phyloP scores from a whole-genome alignment of 2,329 filamentous ascomycete species.

The Diaporthe sp. region DNA sequence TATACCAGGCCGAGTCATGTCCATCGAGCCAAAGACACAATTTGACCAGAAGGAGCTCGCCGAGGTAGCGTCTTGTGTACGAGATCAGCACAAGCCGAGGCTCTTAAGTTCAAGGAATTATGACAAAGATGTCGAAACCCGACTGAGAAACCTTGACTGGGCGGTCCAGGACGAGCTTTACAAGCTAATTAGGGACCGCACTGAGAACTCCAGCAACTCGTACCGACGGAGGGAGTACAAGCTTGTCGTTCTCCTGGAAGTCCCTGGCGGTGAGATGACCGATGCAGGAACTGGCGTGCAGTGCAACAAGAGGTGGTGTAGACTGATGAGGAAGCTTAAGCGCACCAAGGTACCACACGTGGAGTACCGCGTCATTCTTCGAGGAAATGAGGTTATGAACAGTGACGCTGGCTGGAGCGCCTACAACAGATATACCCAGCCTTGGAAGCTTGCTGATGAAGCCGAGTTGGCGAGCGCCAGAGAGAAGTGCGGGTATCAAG shows the following conservation, averaged over 20 bases:
- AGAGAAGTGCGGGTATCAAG: conserved; percentile 10
- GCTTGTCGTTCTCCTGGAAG: conserved; percentile 35
- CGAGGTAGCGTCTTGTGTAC: background rate
- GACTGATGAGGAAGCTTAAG: background rate
- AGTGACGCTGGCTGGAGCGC: conserved; percentile 37
- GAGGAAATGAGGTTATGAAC: conserved; percentile 34
- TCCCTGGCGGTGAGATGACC: conserved; percentile 37
- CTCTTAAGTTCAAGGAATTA: background rate
- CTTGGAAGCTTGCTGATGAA: conserved; percentile 36
- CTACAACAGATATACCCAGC: conserved; percentile 38
- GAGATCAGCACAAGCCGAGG: conserved; percentile 20
- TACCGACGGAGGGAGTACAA: conserved; percentile 37
- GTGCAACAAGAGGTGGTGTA: background rate
- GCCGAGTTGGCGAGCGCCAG: conserved; percentile 10
- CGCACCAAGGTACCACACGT: conserved; percentile 29
- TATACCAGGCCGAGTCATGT: conserved; percentile 34
- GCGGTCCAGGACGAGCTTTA: conserved; percentile 39
- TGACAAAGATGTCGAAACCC: conserved; percentile 32
- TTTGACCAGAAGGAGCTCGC: conserved; percentile 36
- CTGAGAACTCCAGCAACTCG: conserved; percentile 36
- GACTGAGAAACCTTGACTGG: conserved; percentile 38
- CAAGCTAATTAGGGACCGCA: conserved; percentile 37
- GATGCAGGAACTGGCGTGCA: conserved; percentile 18
- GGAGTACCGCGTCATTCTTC: conserved; percentile 38
- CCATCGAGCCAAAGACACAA: conserved; percentile 37